Base-by-base conservation (phyloP, 306 rosid genomes). In the Sphenostylis stenocarpa region DNA sequence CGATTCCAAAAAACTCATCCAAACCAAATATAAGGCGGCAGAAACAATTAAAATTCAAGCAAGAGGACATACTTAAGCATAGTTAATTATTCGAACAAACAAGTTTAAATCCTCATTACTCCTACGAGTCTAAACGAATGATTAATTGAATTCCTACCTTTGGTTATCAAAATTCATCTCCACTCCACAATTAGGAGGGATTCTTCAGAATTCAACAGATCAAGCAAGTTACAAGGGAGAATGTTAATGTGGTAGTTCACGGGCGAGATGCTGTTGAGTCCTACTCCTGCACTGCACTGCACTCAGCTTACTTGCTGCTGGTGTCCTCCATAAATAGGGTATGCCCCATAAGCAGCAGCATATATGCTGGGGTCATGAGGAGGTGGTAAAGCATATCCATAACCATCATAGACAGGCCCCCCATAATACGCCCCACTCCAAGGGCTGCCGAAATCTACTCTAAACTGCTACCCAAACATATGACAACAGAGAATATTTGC, bases 221-320 rank as follows among this genome's bases (percentile, higher is more conserved):
- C 86, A 80, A 71, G 79, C 87, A 70, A 77, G 78, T 79, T 86
- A 87, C 85, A 88, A 74, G 68, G 71, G 78, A 48, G 72, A 39
- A 77, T 75, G 75, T 64, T 58, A 70, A 45, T 74, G 57, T 31
- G 67, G 69, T 80, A 58, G 36, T 70, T 68, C 68, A 61, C 36
- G 80, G 71, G 49, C 62, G 78, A 77, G 56, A 4, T 70, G 14
- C 62, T 78, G 89, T 75, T 83, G 81, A 75, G 61, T 72, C 55
- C 60, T 79, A 67, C 67, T 72, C 13, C 39, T 48, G 84, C 58
- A 28, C 17, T 89, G 23, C 79, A 67, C 56, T 76, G 79, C 68
- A 73, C 39, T 94, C 83, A 92, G 87, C 92, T 95, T 71, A 96
- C 99, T 86, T 95, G 97, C 31, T 95, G 97, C 67, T 95, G 99